Percentiles rank a stretch among this genome's conserved stretches.
phyloP scores from a whole-genome alignment of 2,329 filamentous ascomycete species.

The Tricladium varicosporioides region DNA sequence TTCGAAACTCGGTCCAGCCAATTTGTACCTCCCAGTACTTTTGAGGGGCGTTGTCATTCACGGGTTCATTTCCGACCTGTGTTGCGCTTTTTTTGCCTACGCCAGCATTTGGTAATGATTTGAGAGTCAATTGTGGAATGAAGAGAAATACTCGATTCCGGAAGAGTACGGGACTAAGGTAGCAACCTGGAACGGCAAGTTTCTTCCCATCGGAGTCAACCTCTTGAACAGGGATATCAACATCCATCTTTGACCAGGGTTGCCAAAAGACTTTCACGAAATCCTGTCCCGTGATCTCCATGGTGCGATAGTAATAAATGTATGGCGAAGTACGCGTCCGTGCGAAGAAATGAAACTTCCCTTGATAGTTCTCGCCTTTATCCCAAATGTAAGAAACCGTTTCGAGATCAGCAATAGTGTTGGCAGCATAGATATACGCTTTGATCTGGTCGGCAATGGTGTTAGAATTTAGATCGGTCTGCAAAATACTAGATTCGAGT shows the following conservation, averaged over 20 bases:
- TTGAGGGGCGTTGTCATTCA: neutral
- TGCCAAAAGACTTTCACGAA: slow-evolving; percentile 11
- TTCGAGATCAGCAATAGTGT: slow-evolving; percentile 17
- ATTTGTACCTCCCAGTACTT: slow-evolving; percentile 6
- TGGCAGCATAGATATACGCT: slow-evolving; percentile 20
- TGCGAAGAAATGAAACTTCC: slow-evolving; percentile 24
- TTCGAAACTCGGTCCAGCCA: slow-evolving; percentile 24
- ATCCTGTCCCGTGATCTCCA: neutral
- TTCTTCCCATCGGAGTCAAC: slow-evolving; percentile 1
- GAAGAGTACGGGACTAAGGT: slow-evolving; percentile 18
- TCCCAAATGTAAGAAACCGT: neutral
- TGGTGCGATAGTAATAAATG: slow-evolving; percentile 20
- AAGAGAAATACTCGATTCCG: slow-evolving; percentile 20
- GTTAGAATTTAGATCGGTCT: slow-evolving; percentile 20
- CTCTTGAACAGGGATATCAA: slow-evolving; percentile 25
- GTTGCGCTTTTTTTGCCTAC: neutral
- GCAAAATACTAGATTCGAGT: slow-evolving; percentile 27
- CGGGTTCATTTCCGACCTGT: neutral
- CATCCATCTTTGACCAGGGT: slow-evolving; percentile 23
- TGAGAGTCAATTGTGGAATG: slow-evolving; percentile 19
- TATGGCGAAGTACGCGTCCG: slow-evolving; percentile 17
- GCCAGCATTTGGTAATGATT: no score
- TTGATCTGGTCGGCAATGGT: slow-evolving; percentile 16
- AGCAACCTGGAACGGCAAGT: slow-evolving; percentile 10
- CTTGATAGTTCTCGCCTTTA: slow-evolving; percentile 1